Conservation (phyloP, 2,329 filamentous ascomycete species). For the Dothistroma septosporum region DNA sequence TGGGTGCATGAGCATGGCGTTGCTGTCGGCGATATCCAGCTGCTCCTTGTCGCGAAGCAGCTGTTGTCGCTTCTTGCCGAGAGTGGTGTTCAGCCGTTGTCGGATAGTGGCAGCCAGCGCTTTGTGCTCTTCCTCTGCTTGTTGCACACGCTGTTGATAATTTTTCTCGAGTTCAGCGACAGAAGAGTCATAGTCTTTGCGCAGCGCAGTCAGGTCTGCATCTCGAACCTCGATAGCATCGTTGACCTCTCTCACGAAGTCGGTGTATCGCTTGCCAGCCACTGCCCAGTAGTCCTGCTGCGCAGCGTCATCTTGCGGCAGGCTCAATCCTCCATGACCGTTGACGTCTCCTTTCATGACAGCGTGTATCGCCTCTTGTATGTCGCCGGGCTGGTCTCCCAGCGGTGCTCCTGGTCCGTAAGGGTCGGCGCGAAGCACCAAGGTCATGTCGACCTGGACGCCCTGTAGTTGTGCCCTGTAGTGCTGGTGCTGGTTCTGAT, state of each 20-base stretch:
- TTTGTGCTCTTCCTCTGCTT: slow-evolving; percentile 60
- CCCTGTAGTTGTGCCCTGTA: slow-evolving; percentile 88
- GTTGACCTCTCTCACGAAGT: slow-evolving; percentile 83
- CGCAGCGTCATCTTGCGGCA: slow-evolving; percentile 46
- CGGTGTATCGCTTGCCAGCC: slow-evolving; percentile 75
- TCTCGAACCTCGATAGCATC: slow-evolving; percentile 84
- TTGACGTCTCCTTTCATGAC: slow-evolving; percentile 32
- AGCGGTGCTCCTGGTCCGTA: slow-evolving; percentile 66
- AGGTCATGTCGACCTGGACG: slow-evolving; percentile 83
- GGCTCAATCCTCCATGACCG: slow-evolving; percentile 33
- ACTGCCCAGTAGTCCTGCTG: slow-evolving; percentile 64
- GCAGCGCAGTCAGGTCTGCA: slow-evolving; percentile 72
- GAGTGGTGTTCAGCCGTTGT: slow-evolving; percentile 56
- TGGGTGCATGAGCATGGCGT: slow-evolving; percentile 60
- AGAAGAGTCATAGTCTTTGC: slow-evolving; percentile 57
- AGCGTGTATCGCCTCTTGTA: slow-evolving; percentile 55
- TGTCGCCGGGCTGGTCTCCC: slow-evolving; percentile 60
- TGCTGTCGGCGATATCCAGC: slow-evolving; percentile 62
- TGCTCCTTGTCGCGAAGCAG: slow-evolving; percentile 64
- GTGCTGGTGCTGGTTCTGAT: slow-evolving; percentile 72
- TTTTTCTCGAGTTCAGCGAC: slow-evolving; percentile 54
- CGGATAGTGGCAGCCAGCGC: slow-evolving; percentile 57
- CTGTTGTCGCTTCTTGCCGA: slow-evolving; percentile 54
- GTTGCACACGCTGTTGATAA: slow-evolving; percentile 56
- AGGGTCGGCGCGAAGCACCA: slow-evolving; percentile 80